Evolutionary conservation across 148 eudicot genomes (phyloP).

Genomic region (Spergularia bocconei): DNA sequence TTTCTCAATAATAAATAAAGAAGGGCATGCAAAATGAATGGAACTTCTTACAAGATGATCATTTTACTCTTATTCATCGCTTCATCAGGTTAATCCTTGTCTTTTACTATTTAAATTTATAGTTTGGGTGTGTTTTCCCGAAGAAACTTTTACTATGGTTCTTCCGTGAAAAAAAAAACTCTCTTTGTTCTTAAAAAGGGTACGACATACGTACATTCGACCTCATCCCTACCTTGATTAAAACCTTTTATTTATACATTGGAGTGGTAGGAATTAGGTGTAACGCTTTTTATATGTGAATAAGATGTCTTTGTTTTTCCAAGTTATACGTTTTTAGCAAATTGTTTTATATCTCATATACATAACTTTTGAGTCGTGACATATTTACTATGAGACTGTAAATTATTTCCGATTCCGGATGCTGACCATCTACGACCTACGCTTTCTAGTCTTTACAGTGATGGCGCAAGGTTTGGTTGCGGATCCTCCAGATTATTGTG

Average conservation of each 20-base stretch:
- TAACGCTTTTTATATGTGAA: too few relatives aligned
- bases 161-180: not conserved
- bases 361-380: too few relatives aligned
- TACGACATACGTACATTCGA: too few relatives aligned
- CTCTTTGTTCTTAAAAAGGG: too few relatives aligned
- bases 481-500: not conserved
- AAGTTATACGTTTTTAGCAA: too few relatives aligned
- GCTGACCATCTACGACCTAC: not conserved
- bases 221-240: too few relatives aligned
- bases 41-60: conserved; percentile 4
- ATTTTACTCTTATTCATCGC: not conserved
- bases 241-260: too few relatives aligned
- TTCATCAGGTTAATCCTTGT: conserved; percentile 5
- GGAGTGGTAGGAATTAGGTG: too few relatives aligned
- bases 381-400: not conserved
- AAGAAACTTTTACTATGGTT: not conserved
- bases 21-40: conserved; percentile 2
- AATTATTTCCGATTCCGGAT: not conserved
- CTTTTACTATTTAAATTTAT: not conserved
- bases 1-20: not conserved
- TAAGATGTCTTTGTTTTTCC: too few relatives aligned
- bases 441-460: not conserved
- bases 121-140: too few relatives aligned
- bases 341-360: too few relatives aligned
- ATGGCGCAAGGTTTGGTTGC: not conserved